Conservation (phyloP, 2,329 filamentous ascomycete species). For the Verticillium longisporum region DNA sequence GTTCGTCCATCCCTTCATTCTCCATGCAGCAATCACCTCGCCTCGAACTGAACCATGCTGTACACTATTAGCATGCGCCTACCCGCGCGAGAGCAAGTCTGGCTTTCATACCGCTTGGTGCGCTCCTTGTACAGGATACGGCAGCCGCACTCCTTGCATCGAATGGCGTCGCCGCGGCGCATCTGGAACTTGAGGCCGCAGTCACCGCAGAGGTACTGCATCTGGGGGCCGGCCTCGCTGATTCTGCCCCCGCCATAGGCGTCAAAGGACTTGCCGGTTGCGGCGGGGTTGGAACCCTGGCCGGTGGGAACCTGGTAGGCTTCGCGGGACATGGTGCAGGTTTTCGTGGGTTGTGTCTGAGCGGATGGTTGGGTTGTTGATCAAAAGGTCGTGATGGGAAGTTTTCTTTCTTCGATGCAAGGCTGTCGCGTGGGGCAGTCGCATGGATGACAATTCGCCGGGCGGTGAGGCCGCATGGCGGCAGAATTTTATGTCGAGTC, state of each 20-base stretch:
- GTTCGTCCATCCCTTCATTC: neutral
- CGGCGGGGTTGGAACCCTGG: conserved; percentile 30
- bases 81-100: neutral
- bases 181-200: conserved; percentile 73
- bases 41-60: conserved; percentile 98
- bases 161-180: conserved; percentile 71
- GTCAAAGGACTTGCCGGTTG: conserved; percentile 36
- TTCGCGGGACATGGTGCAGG: conserved; percentile 58
- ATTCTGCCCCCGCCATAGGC: conserved; percentile 30
- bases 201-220: conserved; percentile 74
- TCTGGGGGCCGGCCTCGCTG: conserved; percentile 43
- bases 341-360: neutral
- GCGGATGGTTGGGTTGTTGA: neutral
- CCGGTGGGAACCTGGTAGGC: conserved; percentile 66
- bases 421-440: neutral
- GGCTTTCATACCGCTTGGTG: conserved; percentile 74
- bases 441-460: neutral
- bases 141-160: conserved; percentile 90
- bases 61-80: conserved; percentile 13
- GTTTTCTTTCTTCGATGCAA: neutral
- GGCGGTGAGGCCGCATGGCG: neutral
- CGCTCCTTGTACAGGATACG: conserved; percentile 96
- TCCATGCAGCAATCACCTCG: conserved; percentile 47
- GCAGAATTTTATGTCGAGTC: neutral
- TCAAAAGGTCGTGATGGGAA: neutral